Percentiles rank a stretch among this genome's conserved stretches.
Conservation (phyloP, 2,329 filamentous ascomycete species). For the Aspergillus carbonarius region DNA sequence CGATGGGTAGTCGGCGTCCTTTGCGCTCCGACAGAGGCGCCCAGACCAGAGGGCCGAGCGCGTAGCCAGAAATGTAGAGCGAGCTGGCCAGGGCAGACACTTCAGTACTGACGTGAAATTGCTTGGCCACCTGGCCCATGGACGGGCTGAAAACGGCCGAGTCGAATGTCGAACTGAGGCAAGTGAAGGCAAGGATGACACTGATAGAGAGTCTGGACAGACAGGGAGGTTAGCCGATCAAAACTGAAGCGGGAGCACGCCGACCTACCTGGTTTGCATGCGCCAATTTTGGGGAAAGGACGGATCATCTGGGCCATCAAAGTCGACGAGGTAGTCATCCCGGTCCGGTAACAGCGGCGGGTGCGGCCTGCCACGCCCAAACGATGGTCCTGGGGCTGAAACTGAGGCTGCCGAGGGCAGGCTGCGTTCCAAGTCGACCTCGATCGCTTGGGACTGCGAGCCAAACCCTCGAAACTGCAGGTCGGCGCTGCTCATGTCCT, state of each 20-base stretch:
- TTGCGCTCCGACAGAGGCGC: conserved; percentile 63
- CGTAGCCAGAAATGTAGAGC: not conserved
- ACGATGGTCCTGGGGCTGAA: not conserved
- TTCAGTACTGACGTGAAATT: not conserved
- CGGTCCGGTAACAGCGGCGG: conserved; percentile 48
- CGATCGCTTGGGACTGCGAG: no score
- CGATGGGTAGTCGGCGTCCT: conserved; percentile 54
- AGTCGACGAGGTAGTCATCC: conserved; percentile 54
- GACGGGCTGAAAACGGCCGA: not conserved
- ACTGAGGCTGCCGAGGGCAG: not conserved
- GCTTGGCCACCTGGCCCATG: not conserved
- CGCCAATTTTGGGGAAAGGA: conserved; percentile 54
- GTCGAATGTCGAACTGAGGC: not conserved
- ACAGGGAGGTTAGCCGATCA: not conserved
- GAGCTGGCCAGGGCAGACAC: not conserved
- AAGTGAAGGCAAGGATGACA: not conserved
- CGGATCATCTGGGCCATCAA: conserved; percentile 50
- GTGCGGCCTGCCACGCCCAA: not conserved
- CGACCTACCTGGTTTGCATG: conserved; percentile 42
- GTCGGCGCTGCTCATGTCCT: no score
- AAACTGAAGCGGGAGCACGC: not conserved
- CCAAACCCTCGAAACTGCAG: no score
- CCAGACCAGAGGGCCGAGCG: conserved; percentile 62
- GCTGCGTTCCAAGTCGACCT: not conserved
- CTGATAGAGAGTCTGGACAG: not conserved